phyloP scores from a whole-genome alignment of 352 stramenopile genomes.

The Elongisporangium senticosum region DNA sequence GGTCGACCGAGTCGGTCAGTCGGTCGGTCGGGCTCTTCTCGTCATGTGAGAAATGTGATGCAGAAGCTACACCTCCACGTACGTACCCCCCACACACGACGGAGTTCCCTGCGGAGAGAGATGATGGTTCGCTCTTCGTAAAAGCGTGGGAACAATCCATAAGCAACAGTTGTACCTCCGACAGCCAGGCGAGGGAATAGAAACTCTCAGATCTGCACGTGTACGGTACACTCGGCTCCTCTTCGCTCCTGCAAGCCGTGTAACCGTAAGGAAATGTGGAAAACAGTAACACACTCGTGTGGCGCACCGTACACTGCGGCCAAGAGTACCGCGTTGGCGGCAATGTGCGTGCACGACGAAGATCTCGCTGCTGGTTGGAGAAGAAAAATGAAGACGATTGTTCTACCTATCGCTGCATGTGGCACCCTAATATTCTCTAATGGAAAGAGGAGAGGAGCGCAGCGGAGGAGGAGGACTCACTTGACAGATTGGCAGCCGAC shows the following conservation, averaged over 20 bases:
- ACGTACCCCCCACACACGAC: background rate
- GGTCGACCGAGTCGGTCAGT: background rate
- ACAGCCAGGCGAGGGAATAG: background rate
- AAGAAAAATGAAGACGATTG: background rate
- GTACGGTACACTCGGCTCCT: background rate
- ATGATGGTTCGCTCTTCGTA: background rate
- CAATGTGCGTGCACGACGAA: background rate
- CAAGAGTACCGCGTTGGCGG: background rate
- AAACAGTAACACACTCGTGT: background rate
- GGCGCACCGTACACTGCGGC: background rate
- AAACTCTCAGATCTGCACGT: background rate
- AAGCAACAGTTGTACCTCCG: background rate
- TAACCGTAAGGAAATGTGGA: background rate
- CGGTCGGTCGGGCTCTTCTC: background rate
- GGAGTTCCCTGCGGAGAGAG: background rate
- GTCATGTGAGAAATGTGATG: background rate
- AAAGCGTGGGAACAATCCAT: background rate
- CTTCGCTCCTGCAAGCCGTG: background rate
- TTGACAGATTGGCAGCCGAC: background rate
- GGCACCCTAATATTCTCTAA: background rate
- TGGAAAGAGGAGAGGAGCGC: background rate
- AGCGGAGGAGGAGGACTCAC: background rate
- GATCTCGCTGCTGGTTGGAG: background rate
- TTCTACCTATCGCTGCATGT: background rate
- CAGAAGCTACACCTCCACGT: background rate